Evolutionary conservation across 2,329 filamentous ascomycete genomes (phyloP).

Genomic region (Triangularia setosa): DNA sequence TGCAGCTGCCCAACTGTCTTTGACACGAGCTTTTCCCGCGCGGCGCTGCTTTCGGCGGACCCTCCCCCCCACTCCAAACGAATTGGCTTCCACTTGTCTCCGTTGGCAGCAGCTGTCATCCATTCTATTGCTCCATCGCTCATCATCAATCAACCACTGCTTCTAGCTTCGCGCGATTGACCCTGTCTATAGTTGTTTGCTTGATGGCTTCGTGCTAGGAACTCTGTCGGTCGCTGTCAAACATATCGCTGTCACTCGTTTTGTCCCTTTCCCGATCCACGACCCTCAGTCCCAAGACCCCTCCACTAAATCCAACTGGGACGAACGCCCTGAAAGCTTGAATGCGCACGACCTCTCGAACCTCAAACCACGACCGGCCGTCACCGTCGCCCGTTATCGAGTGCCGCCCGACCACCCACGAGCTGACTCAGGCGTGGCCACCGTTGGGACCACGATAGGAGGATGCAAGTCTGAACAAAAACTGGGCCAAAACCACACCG

Average conservation of each 20-base stretch:
- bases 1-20: neutral
- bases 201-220: neutral
- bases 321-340: neutral
- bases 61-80: neutral
- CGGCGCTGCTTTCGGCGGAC: neutral
- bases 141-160: neutral
- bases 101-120: too few relatives aligned
- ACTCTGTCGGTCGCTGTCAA: neutral
- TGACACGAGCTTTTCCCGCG: neutral
- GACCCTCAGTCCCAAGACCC: neutral
- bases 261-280: neutral
- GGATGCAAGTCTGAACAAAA: constrained; percentile 3
- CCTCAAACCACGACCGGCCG: neutral
- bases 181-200: neutral
- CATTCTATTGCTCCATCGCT: neutral
- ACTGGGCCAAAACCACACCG: neutral
- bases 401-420: neutral
- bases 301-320: neutral
- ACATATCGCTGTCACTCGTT: constrained; percentile 5
- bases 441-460: neutral
- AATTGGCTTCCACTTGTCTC: neutral
- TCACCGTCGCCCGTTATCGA: neutral
- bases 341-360: neutral
- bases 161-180: neutral
- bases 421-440: neutral